Evolutionary conservation across 1,284 basidiomycete species (phyloP), one percentile per base, ranked within the genome.

Genomic region (Gomphus bonarii): DNA sequence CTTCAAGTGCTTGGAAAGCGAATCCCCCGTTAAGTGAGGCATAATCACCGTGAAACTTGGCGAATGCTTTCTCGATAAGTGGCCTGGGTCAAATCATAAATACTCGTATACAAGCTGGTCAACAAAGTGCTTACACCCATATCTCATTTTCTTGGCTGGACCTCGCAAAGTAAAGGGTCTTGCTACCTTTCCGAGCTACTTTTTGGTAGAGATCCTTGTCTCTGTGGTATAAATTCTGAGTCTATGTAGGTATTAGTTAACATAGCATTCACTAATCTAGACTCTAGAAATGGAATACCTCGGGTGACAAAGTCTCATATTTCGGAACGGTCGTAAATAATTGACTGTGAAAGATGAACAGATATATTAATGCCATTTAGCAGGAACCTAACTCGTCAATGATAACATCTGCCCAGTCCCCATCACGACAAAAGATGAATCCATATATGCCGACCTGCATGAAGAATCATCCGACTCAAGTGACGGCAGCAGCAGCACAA

Each of bases 21-120:
- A 64, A 68, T 1, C 78, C 78, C 6, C 73, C 73, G 10, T 62
- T 58, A 18, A 79, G 59, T 1, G 74, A 66, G 3, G 66, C 63
- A 62, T 75, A 79, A 61, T 75, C 73, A 1, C 77, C 77, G 61
- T 78, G 75, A 3, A 79, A 62, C 62, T 79, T 79, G 0, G 79
- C 79, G 60, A 73, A 81, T 3, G 79, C 79, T 63, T 81, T 80
- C 63, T 80, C 79, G 18, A 79, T 70, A 12, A 80, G 65, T 2
- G 78, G 75, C 18, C 63, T 64, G 44, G 18, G 40, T 43, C 16
- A 16, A 46, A 33, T 22, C 4, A 18, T 58, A 22, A 54, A 31
- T 20, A 20, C 42, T 33, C 20, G n/a, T 28, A 9, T 9, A 38
- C 44, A 22, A 28, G 40, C 18, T 22, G 42, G 20, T 25, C 11